Percentiles rank a stretch among this genome's conserved stretches.
phyloP scores from a whole-genome alignment of 257 asterid genomes.

The Solanum paucissectum region DNA sequence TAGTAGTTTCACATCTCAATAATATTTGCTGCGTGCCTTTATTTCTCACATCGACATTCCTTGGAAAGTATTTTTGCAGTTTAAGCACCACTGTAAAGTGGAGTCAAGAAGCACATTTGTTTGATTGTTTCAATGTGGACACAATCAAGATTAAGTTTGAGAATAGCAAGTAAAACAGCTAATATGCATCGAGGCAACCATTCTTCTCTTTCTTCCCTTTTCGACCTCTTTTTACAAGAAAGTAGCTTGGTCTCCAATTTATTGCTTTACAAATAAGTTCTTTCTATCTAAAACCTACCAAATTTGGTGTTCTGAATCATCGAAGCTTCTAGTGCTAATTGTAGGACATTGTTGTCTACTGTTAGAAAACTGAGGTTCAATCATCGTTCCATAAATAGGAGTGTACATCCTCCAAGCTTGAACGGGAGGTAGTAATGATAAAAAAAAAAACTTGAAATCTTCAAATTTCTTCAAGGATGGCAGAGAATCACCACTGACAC shows the following conservation, averaged over 20 bases:
- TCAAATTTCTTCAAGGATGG: constrained; percentile 48
- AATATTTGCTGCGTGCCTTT: not conserved
- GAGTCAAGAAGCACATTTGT: not conserved
- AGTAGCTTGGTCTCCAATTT: not conserved
- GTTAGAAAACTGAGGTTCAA: not conserved
- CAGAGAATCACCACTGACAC: constrained; percentile 30
- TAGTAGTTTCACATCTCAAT: not conserved
- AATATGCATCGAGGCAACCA: not conserved
- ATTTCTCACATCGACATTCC: not conserved
- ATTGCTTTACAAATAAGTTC: not conserved
- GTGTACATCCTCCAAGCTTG: not conserved
- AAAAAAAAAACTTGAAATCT: not conserved
- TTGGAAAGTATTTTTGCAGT: not conserved
- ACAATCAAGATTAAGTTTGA: not conserved
- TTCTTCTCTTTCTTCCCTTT: not conserved
- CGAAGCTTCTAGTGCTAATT: not conserved
- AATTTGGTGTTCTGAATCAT: not conserved
- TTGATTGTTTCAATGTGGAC: not conserved
- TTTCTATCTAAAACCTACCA: not conserved
- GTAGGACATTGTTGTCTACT: not conserved
- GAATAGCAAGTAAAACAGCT: not conserved
- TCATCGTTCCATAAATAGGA: not conserved
- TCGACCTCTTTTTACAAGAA: not conserved
- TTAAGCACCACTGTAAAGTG: not conserved
- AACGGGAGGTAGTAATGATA: not conserved